phyloP scores from a whole-genome alignment of 441 rosid species.

The Omphalea diandra region DNA sequence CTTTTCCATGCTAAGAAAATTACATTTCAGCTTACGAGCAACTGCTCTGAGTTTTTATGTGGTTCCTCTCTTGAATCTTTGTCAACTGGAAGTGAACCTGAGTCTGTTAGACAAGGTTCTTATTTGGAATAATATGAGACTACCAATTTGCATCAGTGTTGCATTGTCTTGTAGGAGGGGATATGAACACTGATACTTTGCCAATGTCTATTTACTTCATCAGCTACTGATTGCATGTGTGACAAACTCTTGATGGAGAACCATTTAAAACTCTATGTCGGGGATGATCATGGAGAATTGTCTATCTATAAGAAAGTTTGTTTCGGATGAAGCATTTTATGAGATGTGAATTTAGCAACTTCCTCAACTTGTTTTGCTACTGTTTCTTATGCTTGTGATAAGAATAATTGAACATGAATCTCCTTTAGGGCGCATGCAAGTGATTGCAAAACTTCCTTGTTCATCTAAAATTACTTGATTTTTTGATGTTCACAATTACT shows the following conservation, averaged over 20 bases:
- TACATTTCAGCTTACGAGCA: background rate
- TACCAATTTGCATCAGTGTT: background rate
- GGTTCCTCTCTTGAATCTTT: background rate
- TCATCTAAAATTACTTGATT: background rate
- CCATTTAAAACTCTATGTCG: background rate
- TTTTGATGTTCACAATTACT: background rate
- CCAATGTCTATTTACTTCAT: background rate
- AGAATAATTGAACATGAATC: background rate
- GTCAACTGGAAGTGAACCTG: background rate
- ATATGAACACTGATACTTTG: background rate
- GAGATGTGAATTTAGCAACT: background rate
- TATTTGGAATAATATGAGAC: background rate
- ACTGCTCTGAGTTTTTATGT: background rate
- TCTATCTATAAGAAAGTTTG: background rate
- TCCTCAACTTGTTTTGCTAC: too few relatives aligned
- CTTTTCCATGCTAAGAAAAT: background rate
- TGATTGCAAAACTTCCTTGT: constrained; percentile 9
- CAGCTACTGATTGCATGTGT: background rate
- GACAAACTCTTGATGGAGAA: background rate
- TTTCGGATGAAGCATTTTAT: background rate
- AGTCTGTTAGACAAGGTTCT: background rate
- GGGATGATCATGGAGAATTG: constrained; percentile 3
- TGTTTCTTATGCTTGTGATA: too few relatives aligned
- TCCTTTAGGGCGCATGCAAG: background rate
- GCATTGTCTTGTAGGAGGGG: background rate